Conservation (phyloP, 2,329 filamentous ascomycete genomes). For the Colletotrichum acutatum region DNA sequence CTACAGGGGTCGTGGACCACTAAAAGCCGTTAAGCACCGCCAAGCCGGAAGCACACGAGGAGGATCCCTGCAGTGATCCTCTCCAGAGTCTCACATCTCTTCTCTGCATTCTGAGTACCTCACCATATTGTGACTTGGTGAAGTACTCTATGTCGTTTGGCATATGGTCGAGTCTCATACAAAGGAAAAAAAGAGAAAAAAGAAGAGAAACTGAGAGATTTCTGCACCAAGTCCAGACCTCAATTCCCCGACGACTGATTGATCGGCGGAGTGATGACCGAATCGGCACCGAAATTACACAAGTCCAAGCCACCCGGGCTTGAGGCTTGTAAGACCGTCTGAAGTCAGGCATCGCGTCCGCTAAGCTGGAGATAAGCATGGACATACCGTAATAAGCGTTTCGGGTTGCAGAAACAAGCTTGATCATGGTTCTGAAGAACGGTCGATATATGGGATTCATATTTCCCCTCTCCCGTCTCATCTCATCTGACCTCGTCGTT, state of each 20-base stretch:
- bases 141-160: not conserved
- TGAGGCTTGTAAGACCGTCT: not conserved
- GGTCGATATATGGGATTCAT: not conserved
- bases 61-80: not conserved
- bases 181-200: not conserved
- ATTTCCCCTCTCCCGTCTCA: not conserved
- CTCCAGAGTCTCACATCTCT: not conserved
- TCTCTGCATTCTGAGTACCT: not conserved
- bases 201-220: not conserved
- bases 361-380: not conserved
- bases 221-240: not conserved
- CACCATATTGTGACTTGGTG: not conserved
- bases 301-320: not conserved
- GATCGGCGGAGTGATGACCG: not conserved
- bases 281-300: not conserved
- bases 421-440: not conserved
- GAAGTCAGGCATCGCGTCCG: not conserved
- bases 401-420: not conserved
- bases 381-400: not conserved
- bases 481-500: not conserved
- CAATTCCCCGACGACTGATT: not conserved
- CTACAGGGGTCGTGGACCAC: not conserved
- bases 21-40: not conserved
- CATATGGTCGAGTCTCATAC: not conserved
- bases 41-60: not conserved